A percentile compares a stretch with the other conserved stretches of the same genome.
phyloP scores from a whole-genome alignment of 305 asterid species.

The Fraxinus albicans region DNA sequence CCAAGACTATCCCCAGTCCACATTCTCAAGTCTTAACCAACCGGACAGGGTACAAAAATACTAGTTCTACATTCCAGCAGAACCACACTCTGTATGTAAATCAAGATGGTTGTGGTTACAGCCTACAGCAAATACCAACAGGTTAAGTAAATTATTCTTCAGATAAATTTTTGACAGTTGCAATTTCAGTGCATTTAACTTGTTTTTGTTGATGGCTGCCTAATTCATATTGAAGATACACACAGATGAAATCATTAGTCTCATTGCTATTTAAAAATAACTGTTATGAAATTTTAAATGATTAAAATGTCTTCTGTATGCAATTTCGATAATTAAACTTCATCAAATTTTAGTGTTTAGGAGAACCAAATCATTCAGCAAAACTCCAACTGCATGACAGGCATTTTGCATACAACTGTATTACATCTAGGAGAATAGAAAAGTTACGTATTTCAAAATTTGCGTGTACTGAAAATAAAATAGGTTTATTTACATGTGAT shows the following conservation, averaged over 20 bases:
- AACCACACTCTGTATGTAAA: slow-evolving; percentile 21
- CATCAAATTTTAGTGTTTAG: not conserved
- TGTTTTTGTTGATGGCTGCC: not conserved
- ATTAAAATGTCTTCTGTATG: not conserved
- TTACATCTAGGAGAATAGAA: not conserved
- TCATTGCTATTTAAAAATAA: not conserved
- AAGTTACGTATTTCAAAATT: not conserved
- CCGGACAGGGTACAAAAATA: slow-evolving; percentile 22
- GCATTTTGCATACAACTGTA: not conserved
- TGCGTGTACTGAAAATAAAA: not conserved
- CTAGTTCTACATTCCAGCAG: slow-evolving; percentile 30
- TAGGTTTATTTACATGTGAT: not conserved
- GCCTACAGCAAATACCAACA: slow-evolving; percentile 34
- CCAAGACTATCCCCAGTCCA: slow-evolving; percentile 27
- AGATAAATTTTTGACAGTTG: not conserved
- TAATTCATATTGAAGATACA: not conserved
- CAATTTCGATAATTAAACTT: not conserved
- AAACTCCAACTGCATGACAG: not conserved
- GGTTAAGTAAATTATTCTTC: slow-evolving; percentile 42
- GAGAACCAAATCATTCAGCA: not conserved
- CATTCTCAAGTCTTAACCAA: slow-evolving; percentile 35
- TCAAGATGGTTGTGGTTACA: slow-evolving; percentile 33
- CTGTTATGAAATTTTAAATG: not conserved
- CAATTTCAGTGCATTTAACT: slow-evolving; percentile 8
- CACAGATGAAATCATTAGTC: not conserved